These are phyloP conservation scores for Alternaria infectoria DNA, from an alignment of 2,329 filamentous ascomycete species.

Conservation along the genomic window DNA sequence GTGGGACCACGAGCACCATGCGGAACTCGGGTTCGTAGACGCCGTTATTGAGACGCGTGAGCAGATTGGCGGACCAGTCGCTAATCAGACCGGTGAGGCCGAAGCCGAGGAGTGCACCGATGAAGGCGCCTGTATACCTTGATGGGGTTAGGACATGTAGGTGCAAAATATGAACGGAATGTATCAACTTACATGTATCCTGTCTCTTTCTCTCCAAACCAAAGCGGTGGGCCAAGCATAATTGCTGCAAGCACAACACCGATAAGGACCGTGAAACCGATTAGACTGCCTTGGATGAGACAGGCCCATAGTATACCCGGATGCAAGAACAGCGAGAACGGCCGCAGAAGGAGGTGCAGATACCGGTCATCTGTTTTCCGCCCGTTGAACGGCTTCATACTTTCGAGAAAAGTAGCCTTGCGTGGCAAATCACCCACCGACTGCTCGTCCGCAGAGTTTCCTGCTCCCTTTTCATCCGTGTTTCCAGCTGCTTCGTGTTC, in stretches of 20 bases:
- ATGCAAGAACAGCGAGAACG: conserved; percentile 46
- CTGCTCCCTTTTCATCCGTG: conserved; percentile 3
- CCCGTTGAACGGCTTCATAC: conserved; percentile 76
- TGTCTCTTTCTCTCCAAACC: conserved; percentile 81
- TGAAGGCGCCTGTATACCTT: conserved; percentile 70
- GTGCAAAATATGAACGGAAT: background rate
- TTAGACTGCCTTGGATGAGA: conserved; percentile 85
- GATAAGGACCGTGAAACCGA: conserved; percentile 92
- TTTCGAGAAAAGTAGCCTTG: conserved; percentile 64
- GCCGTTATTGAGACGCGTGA: conserved; percentile 78
- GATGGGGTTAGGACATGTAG: background rate
- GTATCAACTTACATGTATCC: conserved; percentile 66
- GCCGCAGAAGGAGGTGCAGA: conserved; percentile 66
- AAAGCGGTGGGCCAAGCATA: conserved; percentile 81
- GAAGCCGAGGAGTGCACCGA: conserved; percentile 82
- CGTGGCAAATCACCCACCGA: conserved; percentile 41
- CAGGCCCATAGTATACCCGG: conserved; percentile 51
- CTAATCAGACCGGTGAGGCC: conserved; percentile 74
- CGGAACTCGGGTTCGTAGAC: conserved; percentile 93
- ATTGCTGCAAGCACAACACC: conserved; percentile 84
- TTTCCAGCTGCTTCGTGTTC: background rate
- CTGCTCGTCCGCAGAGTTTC: background rate
- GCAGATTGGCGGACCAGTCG: conserved; percentile 71
- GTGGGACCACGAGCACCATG: conserved; percentile 80
- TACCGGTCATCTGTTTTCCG: conserved; percentile 81